Base-by-base conservation (phyloP, 169 alveolate genomes). In the Plasmodium fragile region DNA sequence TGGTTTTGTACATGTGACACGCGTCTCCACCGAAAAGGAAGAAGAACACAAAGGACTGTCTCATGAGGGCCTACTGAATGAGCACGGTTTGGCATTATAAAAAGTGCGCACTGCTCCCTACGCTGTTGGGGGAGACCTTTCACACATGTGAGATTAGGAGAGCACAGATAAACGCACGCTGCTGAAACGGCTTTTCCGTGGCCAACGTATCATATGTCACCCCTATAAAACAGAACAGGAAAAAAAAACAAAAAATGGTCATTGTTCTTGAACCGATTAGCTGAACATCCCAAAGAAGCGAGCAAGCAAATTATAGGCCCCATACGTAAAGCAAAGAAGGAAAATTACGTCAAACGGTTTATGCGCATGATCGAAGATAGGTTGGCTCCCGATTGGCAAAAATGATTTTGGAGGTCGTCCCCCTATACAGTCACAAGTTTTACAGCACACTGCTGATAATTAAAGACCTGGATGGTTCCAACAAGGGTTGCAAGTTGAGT, bases 351-450 rank as follows among this genome's bases (percentile, higher is more conserved):
- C 75, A 65, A 65, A 22, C 30, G 8, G n/a, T 65, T 65, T 65
- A 65, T 65, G 11, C 53, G 83, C 49, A 36, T 8, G 53, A 4
- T 18, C 34, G 49, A 1, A 25, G 53, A 78, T n/a, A 78, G 28
- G n/a, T 13, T 49, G 45, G 10, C 32, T 11, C 32, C 36, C 69
- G 22, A 30, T 13, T 6, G 34, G 36, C 18, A 18, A 84, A 84
- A 91, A 91, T 91, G 94, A 70, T 91, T 34, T 70, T 91, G 59
- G 94, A 91, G 73, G 52, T 91, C 7, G 92, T 91, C 28, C 94
- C 94, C 22, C 65, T 91, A 36, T 91, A 91, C 32, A 91, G 94
- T 28, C 65, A 71, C 30, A 91, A 6, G 49, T 91, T 91, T 91
- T 91, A 65, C 52, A 69, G 92, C 30, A 91, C 94, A 4, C 43